phyloP scores from a whole-genome alignment of 495 filamentous ascomycete species.

The Daldinia vernicosa region DNA sequence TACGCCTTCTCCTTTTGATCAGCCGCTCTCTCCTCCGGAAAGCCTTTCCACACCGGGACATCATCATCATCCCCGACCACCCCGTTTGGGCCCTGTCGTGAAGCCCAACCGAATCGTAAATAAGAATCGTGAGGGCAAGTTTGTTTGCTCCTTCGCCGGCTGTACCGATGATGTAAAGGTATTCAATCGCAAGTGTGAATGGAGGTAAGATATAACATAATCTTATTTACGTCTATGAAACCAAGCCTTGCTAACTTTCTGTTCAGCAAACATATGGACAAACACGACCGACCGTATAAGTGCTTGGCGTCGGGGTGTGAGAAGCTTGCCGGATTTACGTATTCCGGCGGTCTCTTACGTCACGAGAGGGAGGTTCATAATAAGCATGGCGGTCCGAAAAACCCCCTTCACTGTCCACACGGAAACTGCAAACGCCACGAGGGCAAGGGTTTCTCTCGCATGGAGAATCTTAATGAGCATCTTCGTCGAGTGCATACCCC shows the following conservation, averaged over 20 bases:
- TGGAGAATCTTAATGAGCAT: slow-evolving; percentile 91
- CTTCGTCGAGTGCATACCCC: slow-evolving; percentile 77
- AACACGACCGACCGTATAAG: slow-evolving; percentile 90
- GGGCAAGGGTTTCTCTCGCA: slow-evolving; percentile 80
- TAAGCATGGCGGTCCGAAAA: slow-evolving; percentile 83
- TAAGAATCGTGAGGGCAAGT: slow-evolving; percentile 73
- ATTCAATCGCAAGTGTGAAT: slow-evolving; percentile 88
- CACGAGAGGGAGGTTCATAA: slow-evolving; percentile 93
- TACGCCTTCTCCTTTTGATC: slow-evolving; percentile 10
- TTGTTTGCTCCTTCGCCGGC: slow-evolving; percentile 70
- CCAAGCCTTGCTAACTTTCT: slow-evolving; percentile 17
- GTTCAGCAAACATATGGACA: slow-evolving; percentile 92
- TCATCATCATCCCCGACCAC: slow-evolving; percentile 1
- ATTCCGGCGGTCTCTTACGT: slow-evolving; percentile 84
- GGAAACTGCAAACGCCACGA: slow-evolving; percentile 81
- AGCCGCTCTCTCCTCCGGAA: slow-evolving; percentile 22
- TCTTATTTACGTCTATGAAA: not conserved
- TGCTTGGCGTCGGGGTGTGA: slow-evolving; percentile 80
- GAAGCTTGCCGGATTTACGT: slow-evolving; percentile 92
- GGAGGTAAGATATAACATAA: slow-evolving; percentile 71
- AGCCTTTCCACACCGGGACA: slow-evolving; percentile 3
- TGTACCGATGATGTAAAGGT: slow-evolving; percentile 65
- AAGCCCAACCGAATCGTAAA: slow-evolving; percentile 59
- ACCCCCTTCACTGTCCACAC: slow-evolving; percentile 79
- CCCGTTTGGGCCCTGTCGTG: slow-evolving; percentile 57